Conservation (phyloP, 345 rosid species). For the Cardamine occulta region DNA sequence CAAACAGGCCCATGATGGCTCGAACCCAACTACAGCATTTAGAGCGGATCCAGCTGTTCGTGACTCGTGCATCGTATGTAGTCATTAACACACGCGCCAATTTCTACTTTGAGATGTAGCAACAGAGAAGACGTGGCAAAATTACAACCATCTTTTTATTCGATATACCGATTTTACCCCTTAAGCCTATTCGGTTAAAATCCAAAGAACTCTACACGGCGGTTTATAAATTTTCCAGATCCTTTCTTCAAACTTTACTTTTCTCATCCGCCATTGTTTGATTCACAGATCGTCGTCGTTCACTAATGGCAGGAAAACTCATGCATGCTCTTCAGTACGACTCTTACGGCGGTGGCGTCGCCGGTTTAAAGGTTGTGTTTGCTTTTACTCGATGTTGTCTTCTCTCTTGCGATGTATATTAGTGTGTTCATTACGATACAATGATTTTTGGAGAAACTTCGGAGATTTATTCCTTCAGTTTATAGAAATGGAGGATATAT, state of each 20-base stretch:
- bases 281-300: conserved; percentile 12
- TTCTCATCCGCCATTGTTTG: not conserved
- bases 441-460: not conserved
- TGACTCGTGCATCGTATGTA: not conserved
- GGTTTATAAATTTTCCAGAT: not conserved
- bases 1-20: too few relatives aligned
- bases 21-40: too few relatives aligned
- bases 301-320: conserved; percentile 47
- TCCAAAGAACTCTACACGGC: not conserved
- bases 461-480: not conserved
- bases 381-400: not conserved
- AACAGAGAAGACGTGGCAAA: not conserved
- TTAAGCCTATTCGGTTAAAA: not conserved
- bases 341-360: conserved; percentile 52
- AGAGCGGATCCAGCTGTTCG: not conserved
- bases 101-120: not conserved
- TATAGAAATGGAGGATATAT: not conserved
- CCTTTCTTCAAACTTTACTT: not conserved
- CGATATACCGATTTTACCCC: not conserved
- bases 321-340: conserved; percentile 58
- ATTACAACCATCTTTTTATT: not conserved
- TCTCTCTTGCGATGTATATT: not conserved
- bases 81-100: not conserved
- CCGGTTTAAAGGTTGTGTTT: conserved; percentile 47
- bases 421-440: not conserved